Evolutionary conservation across 768 basidiomycete species (phyloP).

Genomic region (Chalciporus pseudorubinellus): DNA sequence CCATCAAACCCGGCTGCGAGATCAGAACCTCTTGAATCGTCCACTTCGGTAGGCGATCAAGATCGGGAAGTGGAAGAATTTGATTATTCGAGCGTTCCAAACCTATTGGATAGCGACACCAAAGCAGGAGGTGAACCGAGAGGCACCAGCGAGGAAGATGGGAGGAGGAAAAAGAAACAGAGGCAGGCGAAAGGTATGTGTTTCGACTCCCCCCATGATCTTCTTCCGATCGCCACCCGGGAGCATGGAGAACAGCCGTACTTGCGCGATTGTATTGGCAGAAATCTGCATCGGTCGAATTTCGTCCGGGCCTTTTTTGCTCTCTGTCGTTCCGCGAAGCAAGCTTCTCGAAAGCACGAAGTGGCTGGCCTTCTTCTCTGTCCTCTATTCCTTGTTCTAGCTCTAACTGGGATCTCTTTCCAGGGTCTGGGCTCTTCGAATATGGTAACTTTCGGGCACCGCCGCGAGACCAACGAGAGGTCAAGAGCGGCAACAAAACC

Average conservation of each 20-base stretch:
- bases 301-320: too few species aligned
- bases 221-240: not conserved
- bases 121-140: constrained; percentile 20
- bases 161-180: constrained; percentile 49
- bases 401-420: constrained; percentile 8
- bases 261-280: not conserved
- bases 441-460: constrained; percentile 64
- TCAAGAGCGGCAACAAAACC: constrained; percentile 69
- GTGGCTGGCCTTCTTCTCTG: constrained; percentile 3
- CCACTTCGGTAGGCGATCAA: constrained; percentile 7
- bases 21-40: constrained; percentile 2
- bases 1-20: constrained; percentile 4
- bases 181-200: constrained; percentile 43
- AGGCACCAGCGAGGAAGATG: constrained; percentile 27
- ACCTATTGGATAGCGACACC: constrained; percentile 64
- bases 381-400: not conserved
- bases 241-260: too few species aligned
- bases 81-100: constrained; percentile 67
- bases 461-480: constrained; percentile 61
- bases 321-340: not conserved
- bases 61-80: constrained; percentile 45
- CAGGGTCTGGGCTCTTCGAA: constrained; percentile 37
- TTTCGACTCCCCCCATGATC: not conserved
- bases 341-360: not conserved
- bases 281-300: not conserved